These are phyloP conservation scores for Dacryopinax primogenitus DNA, from an alignment of 768 basidiomycete species.

Conservation along the genomic window DNA sequence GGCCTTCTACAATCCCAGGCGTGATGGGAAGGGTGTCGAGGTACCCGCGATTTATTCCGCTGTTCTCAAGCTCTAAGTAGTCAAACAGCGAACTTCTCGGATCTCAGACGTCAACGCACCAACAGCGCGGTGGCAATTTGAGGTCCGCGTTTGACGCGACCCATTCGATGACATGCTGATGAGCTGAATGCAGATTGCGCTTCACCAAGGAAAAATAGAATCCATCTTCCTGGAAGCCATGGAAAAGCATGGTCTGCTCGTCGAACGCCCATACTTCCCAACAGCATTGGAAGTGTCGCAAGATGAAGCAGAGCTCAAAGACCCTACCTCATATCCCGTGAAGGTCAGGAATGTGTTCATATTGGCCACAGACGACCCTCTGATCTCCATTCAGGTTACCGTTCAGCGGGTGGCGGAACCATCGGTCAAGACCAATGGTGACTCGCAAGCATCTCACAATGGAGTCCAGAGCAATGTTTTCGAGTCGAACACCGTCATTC, in stretches of 20 bases:
- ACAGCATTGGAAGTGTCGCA: constrained; percentile 19
- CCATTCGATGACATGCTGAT: neutral
- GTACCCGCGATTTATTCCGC: neutral
- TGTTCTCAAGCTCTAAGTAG: neutral
- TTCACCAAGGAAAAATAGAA: constrained; percentile 32
- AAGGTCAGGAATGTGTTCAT: constrained; percentile 10
- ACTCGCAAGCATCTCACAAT: neutral
- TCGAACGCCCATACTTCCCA: constrained; percentile 24
- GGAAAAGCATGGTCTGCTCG: constrained; percentile 16
- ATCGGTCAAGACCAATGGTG: neutral
- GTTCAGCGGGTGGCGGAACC: neutral
- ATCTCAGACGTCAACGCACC: constrained; percentile 49
- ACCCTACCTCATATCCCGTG: constrained; percentile 21
- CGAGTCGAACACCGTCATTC: neutral
- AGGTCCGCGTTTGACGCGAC: constrained; percentile 29
- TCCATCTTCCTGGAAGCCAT: constrained; percentile 15
- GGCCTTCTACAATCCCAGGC: constrained; percentile 63
- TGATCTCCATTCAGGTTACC: neutral
- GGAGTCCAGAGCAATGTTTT: neutral
- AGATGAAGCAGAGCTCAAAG: constrained; percentile 19
- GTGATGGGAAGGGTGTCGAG: neutral
- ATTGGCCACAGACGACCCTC: neutral
- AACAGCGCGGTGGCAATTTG: constrained; percentile 57
- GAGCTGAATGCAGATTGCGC: constrained; percentile 26
- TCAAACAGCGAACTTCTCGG: constrained; percentile 44